These are phyloP conservation scores for Aleurites moluccanus DNA, from an alignment of 441 rosid genomes.

Conservation along the genomic window DNA sequence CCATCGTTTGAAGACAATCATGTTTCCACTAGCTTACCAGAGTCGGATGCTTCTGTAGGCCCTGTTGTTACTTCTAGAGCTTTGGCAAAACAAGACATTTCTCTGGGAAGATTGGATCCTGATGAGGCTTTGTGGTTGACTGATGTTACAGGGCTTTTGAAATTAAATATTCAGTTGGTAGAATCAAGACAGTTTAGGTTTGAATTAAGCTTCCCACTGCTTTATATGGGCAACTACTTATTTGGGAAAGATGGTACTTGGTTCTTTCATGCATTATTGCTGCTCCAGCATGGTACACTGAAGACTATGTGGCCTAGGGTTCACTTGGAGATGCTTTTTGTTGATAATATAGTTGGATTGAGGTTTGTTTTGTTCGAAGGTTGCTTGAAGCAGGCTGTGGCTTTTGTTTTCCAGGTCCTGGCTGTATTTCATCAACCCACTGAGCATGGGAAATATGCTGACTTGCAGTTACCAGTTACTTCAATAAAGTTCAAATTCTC, in stretches of 20 bases:
- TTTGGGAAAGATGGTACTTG: conserved; percentile 37
- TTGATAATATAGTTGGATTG: conserved; percentile 70
- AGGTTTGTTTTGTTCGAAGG: conserved; percentile 75
- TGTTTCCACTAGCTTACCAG: conserved; percentile 22
- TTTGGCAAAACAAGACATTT: conserved; percentile 33
- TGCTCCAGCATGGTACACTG: conserved; percentile 61
- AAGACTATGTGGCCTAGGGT: conserved; percentile 63
- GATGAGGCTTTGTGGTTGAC: conserved; percentile 30
- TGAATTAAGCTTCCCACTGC: conserved; percentile 35
- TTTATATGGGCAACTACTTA: conserved; percentile 36
- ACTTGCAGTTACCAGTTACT: conserved; percentile 59
- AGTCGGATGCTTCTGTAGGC: conserved; percentile 26
- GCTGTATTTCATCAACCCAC: conserved; percentile 43
- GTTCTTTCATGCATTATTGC: conserved; percentile 43
- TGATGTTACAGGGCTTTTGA: conserved; percentile 37
- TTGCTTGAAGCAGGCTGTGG: conserved; percentile 67
- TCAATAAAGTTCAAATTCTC: conserved; percentile 74
- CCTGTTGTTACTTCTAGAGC: conserved; percentile 28
- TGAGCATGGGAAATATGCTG: conserved; percentile 46
- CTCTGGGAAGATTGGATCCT: conserved; percentile 33
- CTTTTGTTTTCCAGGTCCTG: conserved; percentile 56
- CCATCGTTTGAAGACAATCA: conserved; percentile 25
- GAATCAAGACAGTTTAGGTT: conserved; percentile 41
- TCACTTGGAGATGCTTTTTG: conserved; percentile 84
- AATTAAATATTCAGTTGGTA: conserved; percentile 36